Evolutionary conservation across 495 filamentous ascomycete species (phyloP).

Genomic region (Neurospora cerealis): DNA sequence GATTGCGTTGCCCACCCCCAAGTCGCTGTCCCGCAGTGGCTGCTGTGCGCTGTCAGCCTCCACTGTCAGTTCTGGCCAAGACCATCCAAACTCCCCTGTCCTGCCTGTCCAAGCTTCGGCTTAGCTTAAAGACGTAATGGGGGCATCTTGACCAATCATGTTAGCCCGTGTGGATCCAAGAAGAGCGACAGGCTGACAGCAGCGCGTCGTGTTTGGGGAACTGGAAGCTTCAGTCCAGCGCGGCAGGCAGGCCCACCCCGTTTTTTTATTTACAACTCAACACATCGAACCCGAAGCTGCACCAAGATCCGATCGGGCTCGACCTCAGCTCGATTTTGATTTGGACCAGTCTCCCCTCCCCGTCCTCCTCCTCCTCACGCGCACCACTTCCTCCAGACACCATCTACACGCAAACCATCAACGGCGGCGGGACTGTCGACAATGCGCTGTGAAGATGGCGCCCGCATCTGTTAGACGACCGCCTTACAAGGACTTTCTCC

Average conservation of each 20-base stretch:
- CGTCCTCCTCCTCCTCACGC: background rate
- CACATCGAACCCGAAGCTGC: background rate
- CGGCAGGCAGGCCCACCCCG: background rate
- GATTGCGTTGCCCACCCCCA: background rate
- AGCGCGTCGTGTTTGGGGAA: background rate
- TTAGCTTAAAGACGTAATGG: background rate
- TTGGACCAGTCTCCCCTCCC: background rate
- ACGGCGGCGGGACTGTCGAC: conserved; percentile 5
- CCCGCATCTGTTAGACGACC: conserved; percentile 29
- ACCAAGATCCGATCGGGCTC: background rate
- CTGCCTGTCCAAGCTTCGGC: background rate
- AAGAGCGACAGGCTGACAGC: background rate
- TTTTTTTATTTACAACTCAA: conserved; percentile 1
- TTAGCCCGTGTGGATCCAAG: background rate
- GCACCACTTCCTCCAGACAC: background rate
- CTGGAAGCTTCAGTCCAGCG: background rate
- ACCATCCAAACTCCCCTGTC: background rate
- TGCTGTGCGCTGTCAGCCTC: background rate
- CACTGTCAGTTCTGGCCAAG: background rate
- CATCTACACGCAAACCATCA: background rate
- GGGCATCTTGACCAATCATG: background rate
- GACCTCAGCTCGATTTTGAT: background rate
- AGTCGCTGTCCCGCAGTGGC: background rate
- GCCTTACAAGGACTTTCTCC: conserved; percentile 79
- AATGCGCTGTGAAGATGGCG: conserved; percentile 35